A percentile compares a stretch with the other conserved stretches of the same genome.
phyloP scores from a whole-genome alignment of 805 yeast genomes.

The Teunomyces tritomae region DNA sequence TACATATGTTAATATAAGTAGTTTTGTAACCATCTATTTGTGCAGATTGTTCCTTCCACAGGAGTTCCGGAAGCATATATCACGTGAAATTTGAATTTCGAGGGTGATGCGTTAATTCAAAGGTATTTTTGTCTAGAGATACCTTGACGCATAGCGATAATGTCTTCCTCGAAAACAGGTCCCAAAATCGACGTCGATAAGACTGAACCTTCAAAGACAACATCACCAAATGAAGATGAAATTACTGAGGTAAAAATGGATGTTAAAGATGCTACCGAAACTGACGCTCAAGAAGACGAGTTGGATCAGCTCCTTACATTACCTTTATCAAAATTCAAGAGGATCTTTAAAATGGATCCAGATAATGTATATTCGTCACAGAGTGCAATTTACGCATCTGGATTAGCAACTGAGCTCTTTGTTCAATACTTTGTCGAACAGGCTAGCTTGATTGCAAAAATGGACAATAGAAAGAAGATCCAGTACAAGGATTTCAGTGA shows the following conservation, averaged over 20 bases:
- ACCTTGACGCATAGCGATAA: background rate
- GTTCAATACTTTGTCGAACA: slow-evolving; percentile 69
- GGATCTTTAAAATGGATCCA: slow-evolving; percentile 73
- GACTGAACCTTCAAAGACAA: slow-evolving; percentile 12
- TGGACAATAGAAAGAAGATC: slow-evolving; percentile 67
- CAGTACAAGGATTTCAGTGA: slow-evolving; percentile 66
- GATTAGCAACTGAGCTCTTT: slow-evolving; percentile 76
- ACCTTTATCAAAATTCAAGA: slow-evolving; percentile 68
- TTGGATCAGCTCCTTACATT: slow-evolving; percentile 20
- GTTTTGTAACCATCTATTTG: background rate
- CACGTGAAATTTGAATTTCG: slow-evolving; percentile 8
- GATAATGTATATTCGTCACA: slow-evolving; percentile 66
- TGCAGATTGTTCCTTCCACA: background rate
- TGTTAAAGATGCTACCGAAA: slow-evolving; percentile 6
- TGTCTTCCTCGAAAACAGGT: background rate
- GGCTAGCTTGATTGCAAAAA: slow-evolving; percentile 61
- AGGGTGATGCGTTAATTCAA: slow-evolving; percentile 14
- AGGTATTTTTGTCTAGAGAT: background rate
- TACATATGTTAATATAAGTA: background rate
- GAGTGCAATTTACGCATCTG: slow-evolving; percentile 70
- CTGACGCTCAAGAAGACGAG: slow-evolving; percentile 9
- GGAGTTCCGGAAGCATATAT: background rate
- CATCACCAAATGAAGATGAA: slow-evolving; percentile 18
- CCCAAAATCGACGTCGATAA: background rate
- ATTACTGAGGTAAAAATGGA: slow-evolving; percentile 9